Evolutionary conservation across 2,329 filamentous ascomycete species (phyloP).

Genomic region (Hymenoscyphus fructigenus): DNA sequence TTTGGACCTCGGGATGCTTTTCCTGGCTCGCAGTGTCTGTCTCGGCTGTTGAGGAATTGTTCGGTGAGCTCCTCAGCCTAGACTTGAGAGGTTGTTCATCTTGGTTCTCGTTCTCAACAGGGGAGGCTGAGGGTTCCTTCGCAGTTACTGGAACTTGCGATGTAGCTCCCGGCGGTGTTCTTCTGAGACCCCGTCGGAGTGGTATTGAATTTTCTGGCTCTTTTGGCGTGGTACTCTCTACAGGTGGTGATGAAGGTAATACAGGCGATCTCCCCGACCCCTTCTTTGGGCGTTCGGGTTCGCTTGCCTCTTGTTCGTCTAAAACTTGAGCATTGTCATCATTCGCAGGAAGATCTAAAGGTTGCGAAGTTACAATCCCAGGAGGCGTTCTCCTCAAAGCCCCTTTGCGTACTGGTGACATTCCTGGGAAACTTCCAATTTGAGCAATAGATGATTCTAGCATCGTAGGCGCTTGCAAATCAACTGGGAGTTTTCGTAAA

Average conservation of each 20-base stretch:
- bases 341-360: not conserved
- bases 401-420: slow-evolving; percentile 9
- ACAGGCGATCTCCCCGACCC: not conserved
- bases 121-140: not conserved
- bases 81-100: not conserved
- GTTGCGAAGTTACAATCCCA: not conserved
- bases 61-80: not conserved
- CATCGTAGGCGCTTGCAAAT: not conserved
- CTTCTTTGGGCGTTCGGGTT: not conserved
- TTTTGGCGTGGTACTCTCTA: not conserved
- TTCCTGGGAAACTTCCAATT: not conserved
- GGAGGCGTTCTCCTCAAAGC: slow-evolving; percentile 19
- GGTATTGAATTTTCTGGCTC: not conserved
- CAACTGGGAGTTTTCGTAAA: not conserved
- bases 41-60: not conserved
- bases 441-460: not conserved
- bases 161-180: not conserved
- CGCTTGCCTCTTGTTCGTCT: not conserved
- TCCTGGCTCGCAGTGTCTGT: too few relatives aligned
- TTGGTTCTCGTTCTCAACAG: not conserved
- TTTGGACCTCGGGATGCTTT: not conserved
- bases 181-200: not conserved
- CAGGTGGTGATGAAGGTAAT: not conserved
- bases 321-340: not conserved
- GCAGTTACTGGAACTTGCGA: not conserved